These are phyloP conservation scores for Aquilaria sinensis DNA, from an alignment of 345 rosid species.

Conservation along the genomic window DNA sequence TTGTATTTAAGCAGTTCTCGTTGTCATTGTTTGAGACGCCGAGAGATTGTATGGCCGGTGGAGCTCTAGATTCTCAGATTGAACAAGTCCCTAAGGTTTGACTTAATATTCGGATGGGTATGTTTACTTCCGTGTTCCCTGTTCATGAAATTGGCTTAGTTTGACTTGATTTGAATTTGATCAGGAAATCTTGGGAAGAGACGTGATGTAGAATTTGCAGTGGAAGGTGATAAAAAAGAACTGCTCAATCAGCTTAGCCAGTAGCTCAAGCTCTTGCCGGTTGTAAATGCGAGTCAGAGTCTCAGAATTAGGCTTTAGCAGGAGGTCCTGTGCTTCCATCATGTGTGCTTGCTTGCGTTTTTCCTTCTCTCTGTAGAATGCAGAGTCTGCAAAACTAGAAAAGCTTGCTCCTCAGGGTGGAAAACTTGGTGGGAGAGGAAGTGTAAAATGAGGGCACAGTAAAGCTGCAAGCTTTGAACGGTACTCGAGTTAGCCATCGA, in stretches of 20 bases:
- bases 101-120: neutral
- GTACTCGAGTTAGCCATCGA: constrained; percentile 13
- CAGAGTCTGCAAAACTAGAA: constrained; percentile 24
- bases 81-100: constrained; percentile 34
- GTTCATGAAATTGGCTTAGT: constrained; percentile 11
- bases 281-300: constrained; percentile 32
- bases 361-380: constrained; percentile 21
- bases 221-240: constrained; percentile 7
- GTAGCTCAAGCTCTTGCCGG: constrained; percentile 3
- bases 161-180: constrained; percentile 17
- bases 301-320: constrained; percentile 29
- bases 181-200: constrained; percentile 23
- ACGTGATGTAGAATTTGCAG: constrained; percentile 23
- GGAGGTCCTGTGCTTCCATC: constrained; percentile 29
- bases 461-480: constrained; percentile 4
- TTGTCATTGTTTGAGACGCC: constrained; percentile 85
- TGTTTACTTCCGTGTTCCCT: neutral
- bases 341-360: constrained; percentile 39
- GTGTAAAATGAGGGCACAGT: neutral
- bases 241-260: constrained; percentile 30
- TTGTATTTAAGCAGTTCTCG: constrained; percentile 74
- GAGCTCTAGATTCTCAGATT: constrained; percentile 12
- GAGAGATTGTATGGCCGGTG: constrained; percentile 54
- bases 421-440: constrained; percentile 14
- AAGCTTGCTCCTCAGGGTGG: constrained; percentile 21